Base-by-base conservation (phyloP, 768 basidiomycete species). In the Rossbeevera mucosa region DNA sequence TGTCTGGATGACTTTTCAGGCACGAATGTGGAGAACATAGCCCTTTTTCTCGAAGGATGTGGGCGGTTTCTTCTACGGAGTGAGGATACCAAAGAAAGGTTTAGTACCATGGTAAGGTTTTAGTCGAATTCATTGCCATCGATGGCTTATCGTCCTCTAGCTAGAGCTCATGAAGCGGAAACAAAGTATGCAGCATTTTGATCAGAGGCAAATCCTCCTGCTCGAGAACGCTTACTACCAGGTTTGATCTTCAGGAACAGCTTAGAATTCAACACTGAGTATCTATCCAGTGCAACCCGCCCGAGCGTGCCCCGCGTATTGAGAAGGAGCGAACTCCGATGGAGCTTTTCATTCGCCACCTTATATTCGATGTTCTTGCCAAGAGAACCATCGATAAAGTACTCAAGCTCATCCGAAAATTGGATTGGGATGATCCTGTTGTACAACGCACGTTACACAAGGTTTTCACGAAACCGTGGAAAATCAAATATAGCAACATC, bases 151-250 rank as follows among this genome's bases (percentile, higher is more conserved):
- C n/a, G 18, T 54, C 47, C 7, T 44, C 42, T 53, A 94, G 91
- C 76, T 99, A 30, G 96, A 98, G 61, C 74, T 96, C 25, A 92
- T 97, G 91, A 81, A 88, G 53, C 82, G 95, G 41, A 98, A 98
- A 73, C 94, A 96, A 77, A 86, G 78, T 50, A 80, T 93, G 75
- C 86, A 92, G 58, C 93, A 97, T 64, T 82, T 99, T 29, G 96
- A 98, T 68, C 87, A 91, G 64, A 77, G 94, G 16, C 92, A 98
- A 63, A 73, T 85, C 6, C 78, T 97, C 14, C 72, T 97, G 55
- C 79, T 99, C 26, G 96, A 98, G 69, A 99, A 99, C 67, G 96
- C 96, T 0, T 99, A 96, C 68, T 98, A 98, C 68, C 94, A 94
- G 80, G 93, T 92, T 56, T 45, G 56, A 41, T 50, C 16, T 41